Conservation (phyloP, 495 filamentous ascomycete genomes). For the Bathelium albidoporum region DNA sequence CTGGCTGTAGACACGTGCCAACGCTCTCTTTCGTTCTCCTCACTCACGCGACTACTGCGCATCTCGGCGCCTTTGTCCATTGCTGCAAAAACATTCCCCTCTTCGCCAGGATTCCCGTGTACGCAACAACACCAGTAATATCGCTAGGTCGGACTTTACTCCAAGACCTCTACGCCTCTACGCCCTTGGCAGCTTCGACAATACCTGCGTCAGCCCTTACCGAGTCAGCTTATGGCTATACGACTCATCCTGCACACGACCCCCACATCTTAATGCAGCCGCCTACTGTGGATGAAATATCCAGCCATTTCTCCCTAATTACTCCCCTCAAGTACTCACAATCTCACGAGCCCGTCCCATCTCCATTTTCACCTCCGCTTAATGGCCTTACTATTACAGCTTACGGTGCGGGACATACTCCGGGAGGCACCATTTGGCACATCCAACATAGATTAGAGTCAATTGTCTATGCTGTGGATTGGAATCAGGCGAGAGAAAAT, state of each 20-base stretch:
- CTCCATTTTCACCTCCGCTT: constrained; percentile 76
- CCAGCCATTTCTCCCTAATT: constrained; percentile 83
- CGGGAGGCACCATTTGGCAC: constrained; percentile 97
- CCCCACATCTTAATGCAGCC: constrained; percentile 64
- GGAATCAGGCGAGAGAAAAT: constrained; percentile 92
- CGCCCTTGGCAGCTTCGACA: constrained; percentile 73
- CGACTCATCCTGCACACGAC: constrained; percentile 11
- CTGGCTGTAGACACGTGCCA: constrained; percentile 57
- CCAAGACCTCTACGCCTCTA: constrained; percentile 86
- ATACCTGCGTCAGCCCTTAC: constrained; percentile 48
- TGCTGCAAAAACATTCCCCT: constrained; percentile 93
- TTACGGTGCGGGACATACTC: constrained; percentile 90
- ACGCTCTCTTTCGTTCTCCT: constrained; percentile 90
- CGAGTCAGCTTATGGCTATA: constrained; percentile 44
- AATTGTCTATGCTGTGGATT: constrained; percentile 94
- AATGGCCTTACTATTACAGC: constrained; percentile 93
- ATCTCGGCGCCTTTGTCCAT: constrained; percentile 89
- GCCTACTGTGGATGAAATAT: constrained; percentile 78
- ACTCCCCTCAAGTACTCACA: constrained; percentile 94
- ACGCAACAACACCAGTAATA: constrained; percentile 88
- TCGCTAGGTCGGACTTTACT: constrained; percentile 82
- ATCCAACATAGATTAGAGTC: constrained; percentile 95
- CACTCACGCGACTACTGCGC: constrained; percentile 81
- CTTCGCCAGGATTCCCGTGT: constrained; percentile 89
- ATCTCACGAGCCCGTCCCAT: constrained; percentile 75